Evolutionary conservation across 805 yeast genomes (phyloP), one percentile per base, ranked within the genome.

Genomic region (Monosporozyma yasuniensis): DNA sequence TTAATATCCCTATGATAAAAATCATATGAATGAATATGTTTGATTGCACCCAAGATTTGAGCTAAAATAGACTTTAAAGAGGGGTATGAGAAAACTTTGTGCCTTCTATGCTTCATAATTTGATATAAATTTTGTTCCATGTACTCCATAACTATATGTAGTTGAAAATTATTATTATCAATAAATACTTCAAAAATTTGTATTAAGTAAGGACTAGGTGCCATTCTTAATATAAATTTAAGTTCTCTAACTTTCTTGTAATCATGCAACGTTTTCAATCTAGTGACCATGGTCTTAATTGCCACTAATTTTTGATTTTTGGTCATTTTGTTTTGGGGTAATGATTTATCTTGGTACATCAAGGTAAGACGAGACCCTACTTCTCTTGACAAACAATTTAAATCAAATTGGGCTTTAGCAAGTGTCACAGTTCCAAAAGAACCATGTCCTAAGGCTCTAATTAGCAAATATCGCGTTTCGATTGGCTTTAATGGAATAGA

Each of bases 101-200:
- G 68, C 48, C 74, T 75, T 54, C 93, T 74, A 39, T 79, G 71
- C 55, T 76, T 79, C 75, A 89, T 84, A 59, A 87, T 72, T 65
- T 87, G 91, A 59, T 82, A 81, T 51, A 91, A 71, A 60, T 83
- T 88, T 65, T 83, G 88, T 55, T 83, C 85, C 88, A 90, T 79
- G 23, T 83, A 76, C 65, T 91, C 98, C 95, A 91, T 87, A 11
- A 84, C 84, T 37, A 90, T 87, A 60, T 87, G 88, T 49, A 88
- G 71, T 57, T 79, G 78, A 54, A 72, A 77, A 42, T 76, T 68
- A 21, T 59, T 53, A 47, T 76, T 71, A 67, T 91, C 96, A 50
- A 87, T 74, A 59, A 90, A 87, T 61, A 88, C 73, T 59, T 89
- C 96, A 65, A 78, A 80, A 4, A 88, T 75, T 56, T 82, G 86